Base-by-base conservation (phyloP, 345 rosid genomes). In the Erysimum cheiranthoides region DNA sequence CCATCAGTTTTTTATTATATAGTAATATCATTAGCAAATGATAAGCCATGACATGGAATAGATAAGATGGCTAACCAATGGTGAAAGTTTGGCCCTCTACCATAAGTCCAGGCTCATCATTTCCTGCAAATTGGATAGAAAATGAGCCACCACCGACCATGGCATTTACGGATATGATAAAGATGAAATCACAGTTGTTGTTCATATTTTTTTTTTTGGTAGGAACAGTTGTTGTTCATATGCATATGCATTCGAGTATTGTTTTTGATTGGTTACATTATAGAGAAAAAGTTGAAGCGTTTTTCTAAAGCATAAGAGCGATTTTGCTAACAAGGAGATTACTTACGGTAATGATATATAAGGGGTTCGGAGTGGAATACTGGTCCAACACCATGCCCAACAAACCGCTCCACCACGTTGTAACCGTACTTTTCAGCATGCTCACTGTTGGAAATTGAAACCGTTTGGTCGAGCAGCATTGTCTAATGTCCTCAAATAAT, bases 41-140 rank as follows among this genome's bases (percentile, higher is more conserved):
- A 53, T n/a, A 51, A 50, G 3, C 18, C 65, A 66, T 10, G 53
- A 10, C 35, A 69, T 8, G 3, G 5, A 21, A 42, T n/a, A 3
- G 7, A 39, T 11, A 11, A 35, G 13, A 18, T 32, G 64, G 10
- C 79, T 85, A 64, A 89, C 96, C 98, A 10, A 90, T 92, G 8
- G 98, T 92, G 82, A 94, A 94, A 2, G 97, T 92, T 81, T 92
- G 93, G 36, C 96, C 96, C 71, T 88, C 98, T 42, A 86, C 91
- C 97, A 94, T 90, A 49, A 3, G 49, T 3, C 97, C 97, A 42
- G 92, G 78, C 75, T 78, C 80, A 8, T 92, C 96, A 60, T 90
- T 91, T 50, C 92, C 98, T 92, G 85, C 47, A 39, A 46, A 59
- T 73, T 35, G 5, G 17, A 27, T 10, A 62, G 36, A 76, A 36